Base-by-base conservation (phyloP, 2,329 filamentous ascomycete genomes). In the Diaporthe sp. region DNA sequence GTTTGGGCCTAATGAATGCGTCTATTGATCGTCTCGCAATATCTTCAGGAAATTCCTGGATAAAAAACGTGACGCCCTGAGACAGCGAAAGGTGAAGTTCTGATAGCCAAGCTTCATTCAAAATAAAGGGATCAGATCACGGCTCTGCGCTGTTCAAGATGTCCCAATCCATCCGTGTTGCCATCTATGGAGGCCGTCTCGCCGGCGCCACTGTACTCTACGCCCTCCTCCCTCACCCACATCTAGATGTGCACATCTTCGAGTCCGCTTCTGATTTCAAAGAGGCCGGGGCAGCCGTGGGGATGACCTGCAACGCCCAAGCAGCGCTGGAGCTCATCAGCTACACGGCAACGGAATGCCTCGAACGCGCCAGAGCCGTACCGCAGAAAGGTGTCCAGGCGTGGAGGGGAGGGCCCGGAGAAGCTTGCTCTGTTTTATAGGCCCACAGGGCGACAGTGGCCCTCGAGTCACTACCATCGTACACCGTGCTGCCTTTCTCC, bases 401-500 rank as follows among this genome's bases (percentile, higher is more conserved):
- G 5, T 30, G 25, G 4, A 19, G 58, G 66, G 66, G 50, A 22
- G 51, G 51, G 19, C 22, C 50, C 12, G 37, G 47, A 50, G 35
- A 1, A 70, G 8, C 12, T 32, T 55, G 5, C 10, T 25, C 13
- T 47, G 27, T 35, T n/a, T 39, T 4, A 9, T 55, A 37, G 50
- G 53, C 30, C 13, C 8, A 19, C 30, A 37, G 9, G n/a, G n/a
- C n/a, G n/a, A n/a, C n/a, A n/a, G n/a, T n/a, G 73, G 72, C 8
- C 65, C 71, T 30, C 77, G 72, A 15, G 44, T 78, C 19, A 78
- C 74, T 1, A 77, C 58, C 39, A 77, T 77, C 25, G 74, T 78
- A 2, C 76, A 77, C 56, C 77, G 77, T 0, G 78, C 79, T 75
- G 47, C 50, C n/a, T 77, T 77, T 6, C 77, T 78, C 4, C 73